These are phyloP conservation scores for Globisporangium takayamanum DNA, from an alignment of 352 stramenopile genomes.

Conservation along the genomic window DNA sequence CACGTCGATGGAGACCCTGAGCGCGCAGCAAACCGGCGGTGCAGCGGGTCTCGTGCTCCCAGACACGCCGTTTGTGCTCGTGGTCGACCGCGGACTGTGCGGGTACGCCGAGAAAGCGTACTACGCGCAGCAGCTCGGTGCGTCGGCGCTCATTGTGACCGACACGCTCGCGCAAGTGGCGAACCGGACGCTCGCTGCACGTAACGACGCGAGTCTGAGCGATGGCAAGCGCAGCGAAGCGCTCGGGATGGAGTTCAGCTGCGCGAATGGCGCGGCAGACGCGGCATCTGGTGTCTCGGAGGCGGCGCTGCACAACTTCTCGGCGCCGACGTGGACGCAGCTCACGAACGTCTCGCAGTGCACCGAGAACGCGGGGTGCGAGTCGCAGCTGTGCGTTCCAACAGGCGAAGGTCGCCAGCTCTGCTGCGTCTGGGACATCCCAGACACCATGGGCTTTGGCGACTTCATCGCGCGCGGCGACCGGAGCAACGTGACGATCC, in stretches of 20 bases:
- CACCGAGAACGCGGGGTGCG: conserved; percentile 30
- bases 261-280: conserved; percentile 38
- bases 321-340: conserved; percentile 21
- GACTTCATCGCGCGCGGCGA: conserved; percentile 25
- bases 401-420: conserved; percentile 46
- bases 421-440: conserved; percentile 76
- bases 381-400: conserved; percentile 58
- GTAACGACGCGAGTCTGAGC: conserved; percentile 18
- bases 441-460: conserved; percentile 63
- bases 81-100: conserved; percentile 69
- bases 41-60: conserved; percentile 15
- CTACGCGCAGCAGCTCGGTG: conserved; percentile 60
- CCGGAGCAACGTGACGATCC: conserved; percentile 42
- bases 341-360: conserved; percentile 41
- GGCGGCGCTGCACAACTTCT: conserved; percentile 25
- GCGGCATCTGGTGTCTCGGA: conserved; percentile 12
- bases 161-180: conserved; percentile 70
- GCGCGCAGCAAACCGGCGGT: conserved; percentile 11
- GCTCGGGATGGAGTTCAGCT: conserved; percentile 51
- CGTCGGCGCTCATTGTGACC: conserved; percentile 60
- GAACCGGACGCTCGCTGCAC: conserved; percentile 36
- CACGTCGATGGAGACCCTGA: conserved; percentile 25
- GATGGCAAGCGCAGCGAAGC: conserved; percentile 13
- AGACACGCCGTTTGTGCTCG: conserved; percentile 42
- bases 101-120: conserved; percentile 72